Percentiles rank a stretch among this genome's conserved stretches.
Conservation (phyloP, 768 basidiomycete genomes). For the Pleurotus cornucopiae region DNA sequence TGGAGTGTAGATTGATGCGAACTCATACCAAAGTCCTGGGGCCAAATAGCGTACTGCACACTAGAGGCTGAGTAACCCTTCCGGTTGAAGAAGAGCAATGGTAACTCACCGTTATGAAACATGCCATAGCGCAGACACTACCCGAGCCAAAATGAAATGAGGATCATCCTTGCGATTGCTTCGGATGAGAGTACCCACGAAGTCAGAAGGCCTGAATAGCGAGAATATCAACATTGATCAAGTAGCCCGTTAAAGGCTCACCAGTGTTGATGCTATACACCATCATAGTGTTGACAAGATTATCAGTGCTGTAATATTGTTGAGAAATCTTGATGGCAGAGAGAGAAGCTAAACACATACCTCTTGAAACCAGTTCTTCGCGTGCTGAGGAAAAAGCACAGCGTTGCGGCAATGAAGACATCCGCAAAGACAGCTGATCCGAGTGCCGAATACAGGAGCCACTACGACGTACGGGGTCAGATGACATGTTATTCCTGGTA, state of each 20-base stretch:
- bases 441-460: constrained; percentile 26
- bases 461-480: constrained; percentile 13
- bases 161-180: constrained; percentile 8
- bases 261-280: constrained; percentile 46
- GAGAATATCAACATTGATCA: neutral
- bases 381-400: constrained; percentile 38
- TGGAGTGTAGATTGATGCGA: no score
- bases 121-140: constrained; percentile 12
- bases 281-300: constrained; percentile 38
- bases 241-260: neutral
- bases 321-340: neutral
- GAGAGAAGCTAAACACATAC: constrained; percentile 15
- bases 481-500: neutral
- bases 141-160: neutral
- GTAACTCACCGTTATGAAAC: constrained; percentile 27
- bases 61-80: constrained; percentile 24
- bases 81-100: neutral
- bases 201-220: neutral
- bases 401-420: constrained; percentile 33
- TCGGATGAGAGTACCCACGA: neutral
- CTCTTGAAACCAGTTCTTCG: constrained; percentile 31
- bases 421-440: constrained; percentile 40
- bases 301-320: constrained; percentile 26
- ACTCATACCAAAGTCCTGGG: constrained; percentile 26
- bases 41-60: constrained; percentile 39